Evolutionary conservation across 352 stramenopile genomes (phyloP).

Genomic region (Stramenopiles sp.): DNA sequence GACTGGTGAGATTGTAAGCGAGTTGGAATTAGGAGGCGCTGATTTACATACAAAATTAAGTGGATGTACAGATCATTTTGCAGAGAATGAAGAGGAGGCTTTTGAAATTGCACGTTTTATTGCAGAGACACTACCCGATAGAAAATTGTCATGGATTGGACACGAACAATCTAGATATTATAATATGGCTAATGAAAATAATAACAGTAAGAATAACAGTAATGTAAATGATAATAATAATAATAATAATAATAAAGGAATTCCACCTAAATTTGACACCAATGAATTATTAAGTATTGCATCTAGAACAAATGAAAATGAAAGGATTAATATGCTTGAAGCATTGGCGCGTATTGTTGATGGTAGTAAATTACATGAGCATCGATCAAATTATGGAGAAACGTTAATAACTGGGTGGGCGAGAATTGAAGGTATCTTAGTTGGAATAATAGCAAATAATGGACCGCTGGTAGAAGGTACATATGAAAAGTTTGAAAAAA

Average conservation of each 20-base stretch:
- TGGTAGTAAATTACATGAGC: constrained; percentile 86
- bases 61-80: constrained; percentile 87
- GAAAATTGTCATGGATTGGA: not conserved
- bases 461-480: constrained; percentile 83
- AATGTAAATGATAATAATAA: too few relatives aligned
- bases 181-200: constrained; percentile 21
- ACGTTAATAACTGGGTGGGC: constrained; percentile 91
- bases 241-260: too few relatives aligned
- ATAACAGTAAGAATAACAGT: constrained; percentile 26
- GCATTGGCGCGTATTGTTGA: constrained; percentile 88
- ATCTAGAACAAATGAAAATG: constrained; percentile 61
- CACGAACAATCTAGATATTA: not conserved
- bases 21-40: constrained; percentile 71
- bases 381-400: constrained; percentile 85
- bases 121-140: constrained; percentile 61
- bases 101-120: constrained; percentile 66
- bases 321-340: constrained; percentile 83
- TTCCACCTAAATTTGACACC: constrained; percentile 73
- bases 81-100: constrained; percentile 81
- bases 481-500: not conserved
- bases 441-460: constrained; percentile 95
- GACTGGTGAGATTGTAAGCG: constrained; percentile 78
- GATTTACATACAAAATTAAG: constrained; percentile 42
- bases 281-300: constrained; percentile 78
- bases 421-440: constrained; percentile 72